phyloP scores from a whole-genome alignment of 2,329 filamentous ascomycete species.

The Lachnellula occidentalis region DNA sequence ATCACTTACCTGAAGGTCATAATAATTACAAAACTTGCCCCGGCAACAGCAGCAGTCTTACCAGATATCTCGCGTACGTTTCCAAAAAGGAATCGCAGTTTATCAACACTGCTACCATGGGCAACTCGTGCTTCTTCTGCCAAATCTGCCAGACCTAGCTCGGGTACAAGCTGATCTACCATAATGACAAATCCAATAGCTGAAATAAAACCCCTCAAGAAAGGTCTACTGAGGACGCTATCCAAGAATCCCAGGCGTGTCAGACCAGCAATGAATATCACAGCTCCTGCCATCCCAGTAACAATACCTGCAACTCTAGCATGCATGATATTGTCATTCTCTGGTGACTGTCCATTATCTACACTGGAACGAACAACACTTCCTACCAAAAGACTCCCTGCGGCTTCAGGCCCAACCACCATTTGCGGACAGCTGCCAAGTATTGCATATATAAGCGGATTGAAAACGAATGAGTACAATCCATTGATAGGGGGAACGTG shows the following conservation, averaged over 20 bases:
- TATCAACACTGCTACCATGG: slow-evolving; percentile 83
- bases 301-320: slow-evolving; percentile 83
- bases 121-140: slow-evolving; percentile 59
- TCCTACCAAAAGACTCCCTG: slow-evolving; percentile 84
- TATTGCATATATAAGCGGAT: slow-evolving; percentile 83
- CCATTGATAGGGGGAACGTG: slow-evolving; percentile 93
- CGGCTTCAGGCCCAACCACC: slow-evolving; percentile 91
- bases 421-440: slow-evolving; percentile 89
- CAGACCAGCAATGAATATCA: slow-evolving; percentile 81
- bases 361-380: slow-evolving; percentile 77
- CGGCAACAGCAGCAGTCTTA: slow-evolving; percentile 71
- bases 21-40: slow-evolving; percentile 76
- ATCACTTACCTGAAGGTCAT: slow-evolving; percentile 73
- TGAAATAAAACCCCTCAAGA: slow-evolving; percentile 91
- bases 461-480: slow-evolving; percentile 89
- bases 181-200: slow-evolving; percentile 95
- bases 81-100: slow-evolving; percentile 70
- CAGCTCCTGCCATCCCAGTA: slow-evolving; percentile 79
- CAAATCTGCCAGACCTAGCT: slow-evolving; percentile 67
- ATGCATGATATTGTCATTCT: slow-evolving; percentile 62
- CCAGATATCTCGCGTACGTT: slow-evolving; percentile 63
- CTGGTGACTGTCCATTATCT: slow-evolving; percentile 56
- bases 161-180: slow-evolving; percentile 88
- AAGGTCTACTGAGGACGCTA: slow-evolving; percentile 87
- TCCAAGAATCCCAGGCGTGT: slow-evolving; percentile 88